A percentile compares a stretch with the other conserved stretches of the same genome.
Evolutionary conservation across 2,329 filamentous ascomycete genomes (phyloP).

Genomic region (Lecanicillium sp.): DNA sequence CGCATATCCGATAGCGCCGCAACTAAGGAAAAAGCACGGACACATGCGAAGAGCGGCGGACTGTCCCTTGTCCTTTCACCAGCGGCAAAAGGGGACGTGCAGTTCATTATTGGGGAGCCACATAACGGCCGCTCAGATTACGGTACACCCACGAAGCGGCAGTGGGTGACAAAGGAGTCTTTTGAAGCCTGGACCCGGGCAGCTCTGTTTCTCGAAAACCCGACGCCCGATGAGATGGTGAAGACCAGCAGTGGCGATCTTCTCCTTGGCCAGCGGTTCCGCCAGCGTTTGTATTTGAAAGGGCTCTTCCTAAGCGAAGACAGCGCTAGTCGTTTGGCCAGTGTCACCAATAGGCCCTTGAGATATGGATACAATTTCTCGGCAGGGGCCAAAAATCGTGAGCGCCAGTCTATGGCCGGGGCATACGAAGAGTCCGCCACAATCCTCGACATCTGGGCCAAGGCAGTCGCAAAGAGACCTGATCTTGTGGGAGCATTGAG

Average conservation of each 20-base stretch:
- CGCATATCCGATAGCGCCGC: not conserved
- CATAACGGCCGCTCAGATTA: slow-evolving; percentile 1
- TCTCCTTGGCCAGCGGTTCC: slow-evolving; percentile 1
- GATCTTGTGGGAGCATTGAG: slow-evolving; percentile 1
- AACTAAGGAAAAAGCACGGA: not conserved
- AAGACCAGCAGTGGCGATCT: slow-evolving; percentile 1
- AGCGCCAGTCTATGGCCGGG: slow-evolving; percentile 1
- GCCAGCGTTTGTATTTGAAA: slow-evolving; percentile 1
- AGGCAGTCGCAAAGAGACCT: not conserved
- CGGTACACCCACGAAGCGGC: not conserved
- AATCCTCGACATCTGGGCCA: slow-evolving; percentile 4
- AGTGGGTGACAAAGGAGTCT: not conserved
- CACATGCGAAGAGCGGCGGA: not conserved
- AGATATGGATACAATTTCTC: slow-evolving; percentile 3
- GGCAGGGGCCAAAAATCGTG: slow-evolving; percentile 3
- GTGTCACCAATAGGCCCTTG: slow-evolving; percentile 1
- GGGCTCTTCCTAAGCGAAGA: slow-evolving; percentile 1
- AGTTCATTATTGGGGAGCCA: slow-evolving; percentile 2
- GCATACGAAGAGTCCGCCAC: slow-evolving; percentile 5
- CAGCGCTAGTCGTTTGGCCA: not conserved
- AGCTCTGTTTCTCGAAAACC: not conserved
- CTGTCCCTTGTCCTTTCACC: not conserved
- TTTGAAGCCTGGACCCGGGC: slow-evolving; percentile 1
- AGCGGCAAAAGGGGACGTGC: slow-evolving; percentile 1
- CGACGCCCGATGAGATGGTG: not conserved